Conservation (phyloP, 768 basidiomycete genomes). For the Russula earlei region DNA sequence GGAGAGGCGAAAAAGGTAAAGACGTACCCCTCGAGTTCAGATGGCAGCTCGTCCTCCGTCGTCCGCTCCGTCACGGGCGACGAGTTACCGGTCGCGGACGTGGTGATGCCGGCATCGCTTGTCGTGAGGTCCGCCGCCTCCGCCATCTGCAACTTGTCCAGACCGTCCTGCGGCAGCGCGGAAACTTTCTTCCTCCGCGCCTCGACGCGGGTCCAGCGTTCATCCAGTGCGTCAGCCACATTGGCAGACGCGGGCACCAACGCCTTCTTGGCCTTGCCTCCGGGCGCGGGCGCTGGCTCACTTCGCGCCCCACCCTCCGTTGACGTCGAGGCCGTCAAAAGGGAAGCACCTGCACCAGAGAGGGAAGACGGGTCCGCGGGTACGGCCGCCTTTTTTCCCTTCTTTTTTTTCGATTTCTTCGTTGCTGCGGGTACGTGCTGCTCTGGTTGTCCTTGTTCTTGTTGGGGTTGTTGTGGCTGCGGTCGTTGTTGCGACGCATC, state of each 20-base stretch:
- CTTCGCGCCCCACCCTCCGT: neutral
- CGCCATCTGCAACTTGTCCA: neutral
- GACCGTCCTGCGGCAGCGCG: neutral
- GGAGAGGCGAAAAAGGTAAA: conserved; percentile 14
- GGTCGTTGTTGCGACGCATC: neutral
- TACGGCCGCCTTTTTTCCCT: conserved; percentile 23
- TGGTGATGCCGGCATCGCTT: conserved; percentile 45
- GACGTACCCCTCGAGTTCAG: conserved; percentile 62
- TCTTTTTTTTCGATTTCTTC: conserved; percentile 42
- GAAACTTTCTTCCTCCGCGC: conserved; percentile 29
- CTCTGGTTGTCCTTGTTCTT: neutral
- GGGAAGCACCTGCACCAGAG: neutral
- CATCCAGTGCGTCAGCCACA: conserved; percentile 34
- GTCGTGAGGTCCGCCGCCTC: conserved; percentile 26
- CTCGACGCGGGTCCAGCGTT: conserved; percentile 67
- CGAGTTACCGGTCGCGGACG: conserved; percentile 36
- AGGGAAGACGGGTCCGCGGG: conserved; percentile 26
- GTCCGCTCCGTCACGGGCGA: conserved; percentile 29
- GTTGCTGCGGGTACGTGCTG: conserved; percentile 21
- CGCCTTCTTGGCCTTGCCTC: conserved; percentile 26
- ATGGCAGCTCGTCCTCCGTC: conserved; percentile 38
- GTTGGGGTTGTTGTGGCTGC: neutral
- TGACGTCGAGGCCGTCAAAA: neutral
- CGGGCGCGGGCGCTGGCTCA: neutral
- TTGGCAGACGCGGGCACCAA: conserved; percentile 20